Conservation (phyloP, 2,329 filamentous ascomycete genomes). For the Graphilbum ipis-grandicollis region DNA sequence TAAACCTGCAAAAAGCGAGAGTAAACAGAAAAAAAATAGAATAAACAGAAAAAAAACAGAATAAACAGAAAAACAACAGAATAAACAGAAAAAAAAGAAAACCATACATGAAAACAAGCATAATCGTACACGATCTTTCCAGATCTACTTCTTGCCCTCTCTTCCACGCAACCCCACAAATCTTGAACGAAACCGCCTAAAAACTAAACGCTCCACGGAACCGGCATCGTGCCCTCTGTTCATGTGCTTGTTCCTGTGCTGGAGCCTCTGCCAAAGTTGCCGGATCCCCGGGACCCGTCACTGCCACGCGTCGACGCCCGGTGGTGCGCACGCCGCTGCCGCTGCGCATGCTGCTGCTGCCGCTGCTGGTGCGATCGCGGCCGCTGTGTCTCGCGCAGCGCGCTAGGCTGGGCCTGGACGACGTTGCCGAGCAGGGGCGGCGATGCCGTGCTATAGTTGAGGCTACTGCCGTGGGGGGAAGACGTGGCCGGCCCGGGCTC, state of each 20-base stretch:
- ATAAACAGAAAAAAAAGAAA: not conserved
- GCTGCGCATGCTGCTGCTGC: conserved; percentile 8
- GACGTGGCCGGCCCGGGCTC: too few species aligned
- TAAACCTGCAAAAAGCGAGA: not conserved
- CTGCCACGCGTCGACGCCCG: too few species aligned
- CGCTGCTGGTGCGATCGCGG: conserved; percentile 15
- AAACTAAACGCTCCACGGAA: too few species aligned
- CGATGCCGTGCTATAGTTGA: conserved; percentile 45
- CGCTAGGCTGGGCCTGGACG: conserved; percentile 19
- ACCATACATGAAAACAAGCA: not conserved
- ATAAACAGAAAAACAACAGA: not conserved
- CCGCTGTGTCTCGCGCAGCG: conserved; percentile 18
- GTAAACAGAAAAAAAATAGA: not conserved
- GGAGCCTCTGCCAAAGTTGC: too few species aligned
- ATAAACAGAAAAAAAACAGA: not conserved
- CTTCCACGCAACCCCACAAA: too few species aligned
- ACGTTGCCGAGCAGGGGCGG: conserved; percentile 4
- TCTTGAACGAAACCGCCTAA: too few species aligned
- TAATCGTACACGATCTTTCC: too few species aligned
- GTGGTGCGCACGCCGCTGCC: too few species aligned
- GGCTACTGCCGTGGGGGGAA: conserved; percentile 32
- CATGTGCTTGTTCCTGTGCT: too few species aligned
- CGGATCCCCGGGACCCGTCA: too few species aligned
- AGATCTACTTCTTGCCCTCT: too few species aligned
- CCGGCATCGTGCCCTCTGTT: too few species aligned